Base-by-base conservation (phyloP, 176 grass and related monocot species). In the Eragrostis nindensis region DNA sequence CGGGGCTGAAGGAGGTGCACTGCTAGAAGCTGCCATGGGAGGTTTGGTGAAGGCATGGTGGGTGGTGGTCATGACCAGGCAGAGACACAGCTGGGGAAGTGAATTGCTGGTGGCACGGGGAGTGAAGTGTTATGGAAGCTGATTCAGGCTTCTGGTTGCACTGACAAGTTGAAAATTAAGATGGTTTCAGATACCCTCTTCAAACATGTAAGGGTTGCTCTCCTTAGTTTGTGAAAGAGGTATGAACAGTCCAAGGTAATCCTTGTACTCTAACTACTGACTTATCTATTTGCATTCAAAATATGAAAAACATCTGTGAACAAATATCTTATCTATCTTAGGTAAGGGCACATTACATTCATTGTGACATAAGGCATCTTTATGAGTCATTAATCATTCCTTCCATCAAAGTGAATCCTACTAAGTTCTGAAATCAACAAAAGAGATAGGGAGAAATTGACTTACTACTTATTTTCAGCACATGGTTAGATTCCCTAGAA, bases 391-490 rank as follows among this genome's bases (percentile, higher is more conserved):
- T 47, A 46, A 45, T 64, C 38, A 49, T 56, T 65, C 44, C 32
- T 65, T 71, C 15, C 46, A 21, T 5, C 56, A 66, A 21, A 13
- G 40, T 11, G 25, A 83, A 52, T 43, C 5, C n/a, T 32, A 38
- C 19, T 46, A 42, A 73, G 14, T 61, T 44, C 42, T 60, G 40
- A 68, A 50, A 74, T 68, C 30, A 42, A 49, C 17, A 59, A 74
- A 52, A 41, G 46, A 36, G 1, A 80, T 65, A 49, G 26, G 44
- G 3, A 67, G 57, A 67, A 68, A 71, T 66, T 0, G 41, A 80
- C 95, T 82, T 94, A 98, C 95, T 98, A 50, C 36, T 91, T 70
- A 91, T 87, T 81, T 88, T 91, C 89, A 98, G 95, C 83, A 98
- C 86, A 89, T 92, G 79, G 59, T 77, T 85, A 66, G 89, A 66